phyloP scores from a whole-genome alignment of 306 rosid species.

The Cotoneaster glaucophyllus region DNA sequence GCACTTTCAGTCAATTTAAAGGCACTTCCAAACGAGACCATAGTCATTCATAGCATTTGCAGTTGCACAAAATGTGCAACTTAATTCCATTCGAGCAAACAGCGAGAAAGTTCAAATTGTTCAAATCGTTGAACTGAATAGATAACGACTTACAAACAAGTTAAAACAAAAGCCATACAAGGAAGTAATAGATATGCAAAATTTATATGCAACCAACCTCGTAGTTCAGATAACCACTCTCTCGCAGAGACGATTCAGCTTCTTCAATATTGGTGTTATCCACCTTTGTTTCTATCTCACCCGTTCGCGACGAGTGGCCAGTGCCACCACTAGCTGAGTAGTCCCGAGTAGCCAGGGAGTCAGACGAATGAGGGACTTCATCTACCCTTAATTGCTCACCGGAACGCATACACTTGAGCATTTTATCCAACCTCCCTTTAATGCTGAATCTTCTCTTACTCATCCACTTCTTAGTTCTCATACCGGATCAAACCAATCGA shows the following conservation, averaged over 20 bases:
- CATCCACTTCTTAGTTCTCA: slow-evolving; percentile 56
- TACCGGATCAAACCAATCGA: slow-evolving; percentile 41
- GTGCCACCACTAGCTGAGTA: slow-evolving; percentile 82
- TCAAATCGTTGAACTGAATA: background rate
- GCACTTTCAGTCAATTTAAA: no score
- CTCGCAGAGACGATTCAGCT: slow-evolving; percentile 87
- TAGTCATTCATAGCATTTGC: background rate
- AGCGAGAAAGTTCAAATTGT: background rate
- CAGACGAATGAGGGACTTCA: slow-evolving; percentile 63
- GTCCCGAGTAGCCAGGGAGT: slow-evolving; percentile 84
- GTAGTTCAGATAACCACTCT: slow-evolving; percentile 84
- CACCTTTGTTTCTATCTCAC: slow-evolving; percentile 56
- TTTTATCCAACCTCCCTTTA: slow-evolving; percentile 40
- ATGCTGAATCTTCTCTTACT: slow-evolving; percentile 26
- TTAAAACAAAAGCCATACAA: background rate
- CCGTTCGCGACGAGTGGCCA: slow-evolving; percentile 70
- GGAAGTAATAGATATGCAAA: slow-evolving; percentile 3
- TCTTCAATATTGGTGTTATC: slow-evolving; percentile 87
- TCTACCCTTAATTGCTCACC: slow-evolving; percentile 55
- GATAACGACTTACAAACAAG: background rate
- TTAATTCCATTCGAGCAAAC: background rate
- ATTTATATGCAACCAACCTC: slow-evolving; percentile 49
- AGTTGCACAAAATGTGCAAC: background rate
- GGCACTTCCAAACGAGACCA: no score
- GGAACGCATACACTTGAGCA: slow-evolving; percentile 72